phyloP scores from a whole-genome alignment of 768 basidiomycete genomes.

The Floccularia luteovirens region DNA sequence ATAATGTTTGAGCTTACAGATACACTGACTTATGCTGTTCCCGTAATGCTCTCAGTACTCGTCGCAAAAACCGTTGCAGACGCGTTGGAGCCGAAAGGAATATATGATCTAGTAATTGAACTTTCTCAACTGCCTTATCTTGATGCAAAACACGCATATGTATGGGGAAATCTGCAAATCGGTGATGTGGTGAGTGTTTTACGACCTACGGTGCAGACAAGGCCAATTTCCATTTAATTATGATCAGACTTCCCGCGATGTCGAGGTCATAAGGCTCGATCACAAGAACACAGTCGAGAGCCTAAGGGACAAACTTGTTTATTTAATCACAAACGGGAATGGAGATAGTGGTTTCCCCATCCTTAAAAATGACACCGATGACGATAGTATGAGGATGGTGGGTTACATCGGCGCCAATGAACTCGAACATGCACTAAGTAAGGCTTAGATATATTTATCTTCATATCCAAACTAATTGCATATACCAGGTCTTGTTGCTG shows the following conservation, averaged over 20 bases:
- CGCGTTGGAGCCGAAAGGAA: conserved; percentile 85
- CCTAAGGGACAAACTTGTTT: conserved; percentile 63
- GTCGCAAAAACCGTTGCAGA: conserved; percentile 90
- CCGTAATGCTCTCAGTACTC: conserved; percentile 82
- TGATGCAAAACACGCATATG: conserved; percentile 83
- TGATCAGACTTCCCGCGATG: conserved; percentile 57
- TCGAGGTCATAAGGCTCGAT: conserved; percentile 68
- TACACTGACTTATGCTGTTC: conserved; percentile 86
- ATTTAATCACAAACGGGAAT: conserved; percentile 47
- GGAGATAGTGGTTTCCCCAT: conserved; percentile 88
- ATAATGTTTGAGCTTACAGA: conserved; percentile 95
- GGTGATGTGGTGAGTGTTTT: conserved; percentile 63
- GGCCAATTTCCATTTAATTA: conserved; percentile 1
- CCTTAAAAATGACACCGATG: conserved; percentile 40
- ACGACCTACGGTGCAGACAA: neutral
- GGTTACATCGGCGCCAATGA: conserved; percentile 93
- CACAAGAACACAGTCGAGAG: conserved; percentile 68
- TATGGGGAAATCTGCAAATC: conserved; percentile 76
- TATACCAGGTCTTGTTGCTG: conserved; percentile 62
- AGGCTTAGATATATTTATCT: conserved; percentile 13
- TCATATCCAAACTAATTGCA: conserved; percentile 4
- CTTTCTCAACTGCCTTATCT: conserved; percentile 88
- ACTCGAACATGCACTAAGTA: conserved; percentile 87
- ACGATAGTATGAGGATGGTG: conserved; percentile 55
- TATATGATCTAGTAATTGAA: conserved; percentile 96